Evolutionary conservation across 1,139 yeast species (phyloP).

Genomic region (Kodamaea sp.): DNA sequence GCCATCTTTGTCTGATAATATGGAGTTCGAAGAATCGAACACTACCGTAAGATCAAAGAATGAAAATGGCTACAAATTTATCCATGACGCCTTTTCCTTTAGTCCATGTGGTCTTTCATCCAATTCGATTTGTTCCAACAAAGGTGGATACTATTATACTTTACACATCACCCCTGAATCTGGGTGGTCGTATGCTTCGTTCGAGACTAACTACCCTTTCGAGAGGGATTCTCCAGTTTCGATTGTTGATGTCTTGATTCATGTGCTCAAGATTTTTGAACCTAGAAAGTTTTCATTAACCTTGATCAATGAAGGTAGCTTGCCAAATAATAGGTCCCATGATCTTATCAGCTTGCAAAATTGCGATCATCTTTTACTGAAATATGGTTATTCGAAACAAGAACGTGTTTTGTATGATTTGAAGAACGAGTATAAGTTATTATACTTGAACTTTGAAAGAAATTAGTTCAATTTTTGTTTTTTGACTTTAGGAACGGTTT

Average conservation of each 20-base stretch:
- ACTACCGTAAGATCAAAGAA: conserved; percentile 7
- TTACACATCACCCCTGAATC: conserved; percentile 91
- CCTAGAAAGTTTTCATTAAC: conserved; percentile 81
- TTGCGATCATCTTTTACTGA: conserved; percentile 28
- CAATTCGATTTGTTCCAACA: conserved; percentile 61
- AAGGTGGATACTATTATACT: conserved; percentile 71
- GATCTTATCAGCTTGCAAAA: conserved; percentile 29
- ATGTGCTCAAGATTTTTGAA: conserved; percentile 60
- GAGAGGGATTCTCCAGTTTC: conserved; percentile 33
- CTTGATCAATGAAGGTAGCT: conserved; percentile 43
- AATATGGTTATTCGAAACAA: conserved; percentile 54
- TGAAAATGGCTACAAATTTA: conserved; percentile 20
- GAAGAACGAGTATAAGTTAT: conserved; percentile 42
- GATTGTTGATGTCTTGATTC: conserved; percentile 50
- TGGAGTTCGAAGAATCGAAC: conserved; percentile 21
- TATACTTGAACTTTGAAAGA: conserved; percentile 46
- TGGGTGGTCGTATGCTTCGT: conserved; percentile 95
- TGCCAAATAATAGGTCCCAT: conserved; percentile 18
- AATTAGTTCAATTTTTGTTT: not conserved
- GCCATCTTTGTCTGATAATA: conserved; percentile 31
- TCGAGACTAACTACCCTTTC: conserved; percentile 78
- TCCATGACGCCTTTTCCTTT: conserved; percentile 87
- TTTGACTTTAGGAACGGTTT: not conserved
- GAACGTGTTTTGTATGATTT: conserved; percentile 75
- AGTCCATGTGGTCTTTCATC: conserved; percentile 97